These are phyloP conservation scores for Solanum clarkiae DNA, from an alignment of 257 asterid species.

Conservation along the genomic window DNA sequence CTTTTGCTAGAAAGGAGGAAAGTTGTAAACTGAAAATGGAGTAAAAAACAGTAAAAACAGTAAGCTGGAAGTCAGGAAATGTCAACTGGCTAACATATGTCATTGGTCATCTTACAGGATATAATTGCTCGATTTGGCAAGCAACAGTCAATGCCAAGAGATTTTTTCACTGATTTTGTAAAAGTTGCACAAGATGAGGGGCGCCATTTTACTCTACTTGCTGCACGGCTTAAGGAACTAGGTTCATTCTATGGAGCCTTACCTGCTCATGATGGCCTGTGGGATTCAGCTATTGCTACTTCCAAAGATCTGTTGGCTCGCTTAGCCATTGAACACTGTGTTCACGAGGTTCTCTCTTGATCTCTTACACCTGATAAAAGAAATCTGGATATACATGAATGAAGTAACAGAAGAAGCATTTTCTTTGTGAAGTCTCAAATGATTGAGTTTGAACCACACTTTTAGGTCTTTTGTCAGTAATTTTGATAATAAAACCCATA, in stretches of 20 bases:
- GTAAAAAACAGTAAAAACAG: no score
- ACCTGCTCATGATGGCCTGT: conserved; percentile 94
- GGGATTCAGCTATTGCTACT: conserved; percentile 94
- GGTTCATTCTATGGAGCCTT: conserved; percentile 92
- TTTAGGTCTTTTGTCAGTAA: neutral
- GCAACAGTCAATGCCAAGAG: conserved; percentile 80
- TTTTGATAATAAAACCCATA: neutral
- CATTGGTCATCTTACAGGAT: conserved; percentile 36
- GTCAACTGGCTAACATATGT: neutral
- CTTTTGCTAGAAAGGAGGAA: no score
- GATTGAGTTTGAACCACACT: neutral
- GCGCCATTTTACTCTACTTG: conserved; percentile 79
- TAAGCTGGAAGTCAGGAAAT: no score
- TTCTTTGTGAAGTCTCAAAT: neutral
- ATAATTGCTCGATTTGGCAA: conserved; percentile 89
- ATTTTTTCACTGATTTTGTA: conserved; percentile 87
- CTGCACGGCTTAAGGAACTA: conserved; percentile 62
- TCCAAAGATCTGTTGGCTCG: conserved; percentile 74
- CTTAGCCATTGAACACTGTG: conserved; percentile 85
- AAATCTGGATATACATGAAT: neutral
- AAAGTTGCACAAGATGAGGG: conserved; percentile 98
- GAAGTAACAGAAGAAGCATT: neutral
- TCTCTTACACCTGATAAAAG: neutral
- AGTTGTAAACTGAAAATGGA: no score
- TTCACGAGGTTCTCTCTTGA: conserved; percentile 64